Percentiles rank a stretch among this genome's conserved stretches.
Evolutionary conservation across 2,329 filamentous ascomycete species (phyloP).

Genomic region (Thielaviopsis punctulata): DNA sequence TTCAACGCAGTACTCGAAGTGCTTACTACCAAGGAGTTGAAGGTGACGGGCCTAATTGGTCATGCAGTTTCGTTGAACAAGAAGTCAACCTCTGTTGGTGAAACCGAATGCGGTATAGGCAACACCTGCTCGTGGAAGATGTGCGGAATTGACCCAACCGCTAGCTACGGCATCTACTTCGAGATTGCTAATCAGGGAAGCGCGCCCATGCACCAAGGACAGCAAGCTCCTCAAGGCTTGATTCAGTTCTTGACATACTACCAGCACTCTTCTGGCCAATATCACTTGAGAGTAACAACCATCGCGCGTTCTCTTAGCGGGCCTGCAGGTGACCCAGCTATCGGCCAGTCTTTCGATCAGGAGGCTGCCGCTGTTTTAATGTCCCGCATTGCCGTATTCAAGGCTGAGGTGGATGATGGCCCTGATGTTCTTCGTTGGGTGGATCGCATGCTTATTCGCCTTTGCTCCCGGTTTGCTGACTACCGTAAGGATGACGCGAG

Average conservation of each 20-base stretch:
- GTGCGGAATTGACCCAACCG: slow-evolving; percentile 88
- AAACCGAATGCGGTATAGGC: slow-evolving; percentile 95
- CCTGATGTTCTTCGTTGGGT: slow-evolving; percentile 98
- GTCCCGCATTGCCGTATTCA: slow-evolving; percentile 98
- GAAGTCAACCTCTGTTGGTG: slow-evolving; percentile 89
- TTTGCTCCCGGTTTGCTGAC: slow-evolving; percentile 93
- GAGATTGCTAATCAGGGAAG: slow-evolving; percentile 92
- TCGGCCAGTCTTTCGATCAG: slow-evolving; percentile 95
- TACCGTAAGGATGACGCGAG: slow-evolving; percentile 97
- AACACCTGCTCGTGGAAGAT: slow-evolving; percentile 99
- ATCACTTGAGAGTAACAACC: slow-evolving; percentile 88
- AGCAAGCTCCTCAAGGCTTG: slow-evolving; percentile 79
- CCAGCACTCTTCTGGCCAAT: slow-evolving; percentile 90
- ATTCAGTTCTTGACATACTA: slow-evolving; percentile 99
- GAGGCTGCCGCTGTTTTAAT: slow-evolving; percentile 95
- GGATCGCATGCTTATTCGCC: slow-evolving; percentile 89
- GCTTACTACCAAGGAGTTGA: slow-evolving; percentile 91
- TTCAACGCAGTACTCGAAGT: slow-evolving; percentile 96
- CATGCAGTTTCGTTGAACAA: slow-evolving; percentile 96
- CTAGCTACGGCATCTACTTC: slow-evolving; percentile 93
- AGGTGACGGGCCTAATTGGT: slow-evolving; percentile 92
- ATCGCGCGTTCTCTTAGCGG: slow-evolving; percentile 82
- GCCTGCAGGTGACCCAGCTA: slow-evolving; percentile 81
- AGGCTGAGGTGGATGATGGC: slow-evolving; percentile 93
- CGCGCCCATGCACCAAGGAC: slow-evolving; percentile 58